Percentiles rank a stretch among this genome's conserved stretches.
phyloP scores from a whole-genome alignment of 345 rosid species.

The Carallia brachiata region DNA sequence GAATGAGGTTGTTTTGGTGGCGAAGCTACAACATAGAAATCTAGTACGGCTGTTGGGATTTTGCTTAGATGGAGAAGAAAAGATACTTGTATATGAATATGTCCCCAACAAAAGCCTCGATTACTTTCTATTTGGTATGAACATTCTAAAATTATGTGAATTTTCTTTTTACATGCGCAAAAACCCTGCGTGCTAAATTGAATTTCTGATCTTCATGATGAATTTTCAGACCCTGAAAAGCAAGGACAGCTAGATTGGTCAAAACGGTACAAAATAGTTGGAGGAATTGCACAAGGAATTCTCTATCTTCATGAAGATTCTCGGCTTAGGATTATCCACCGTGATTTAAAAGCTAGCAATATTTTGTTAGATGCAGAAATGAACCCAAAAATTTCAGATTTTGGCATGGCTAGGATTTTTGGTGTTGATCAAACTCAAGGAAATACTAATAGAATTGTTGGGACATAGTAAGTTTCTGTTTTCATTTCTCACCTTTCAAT shows the following conservation, averaged over 20 bases:
- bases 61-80: constrained; percentile 46
- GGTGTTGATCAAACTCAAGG: constrained; percentile 24
- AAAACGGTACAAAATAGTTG: constrained; percentile 15
- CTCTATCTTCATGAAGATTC: constrained; percentile 29
- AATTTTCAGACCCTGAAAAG: constrained; percentile 13
- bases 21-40: constrained; percentile 52
- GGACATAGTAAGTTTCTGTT: constrained; percentile 20
- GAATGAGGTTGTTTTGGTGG: constrained; percentile 45
- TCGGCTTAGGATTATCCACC: constrained; percentile 16
- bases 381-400: constrained; percentile 31
- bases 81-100: constrained; percentile 50
- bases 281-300: constrained; percentile 26
- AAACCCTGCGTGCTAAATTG: background rate
- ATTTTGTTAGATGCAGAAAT: constrained; percentile 20
- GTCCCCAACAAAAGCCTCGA: constrained; percentile 51
- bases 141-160: background rate
- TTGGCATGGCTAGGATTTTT: constrained; percentile 29
- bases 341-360: constrained; percentile 29
- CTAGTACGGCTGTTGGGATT: constrained; percentile 45
- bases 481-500: too few relatives aligned
- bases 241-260: constrained; percentile 16
- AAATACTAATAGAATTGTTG: constrained; percentile 20
- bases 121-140: constrained; percentile 31
- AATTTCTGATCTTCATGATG: background rate
- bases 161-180: background rate